These are phyloP conservation scores for Urtica urens DNA, from an alignment of 306 rosid genomes.

Conservation along the genomic window DNA sequence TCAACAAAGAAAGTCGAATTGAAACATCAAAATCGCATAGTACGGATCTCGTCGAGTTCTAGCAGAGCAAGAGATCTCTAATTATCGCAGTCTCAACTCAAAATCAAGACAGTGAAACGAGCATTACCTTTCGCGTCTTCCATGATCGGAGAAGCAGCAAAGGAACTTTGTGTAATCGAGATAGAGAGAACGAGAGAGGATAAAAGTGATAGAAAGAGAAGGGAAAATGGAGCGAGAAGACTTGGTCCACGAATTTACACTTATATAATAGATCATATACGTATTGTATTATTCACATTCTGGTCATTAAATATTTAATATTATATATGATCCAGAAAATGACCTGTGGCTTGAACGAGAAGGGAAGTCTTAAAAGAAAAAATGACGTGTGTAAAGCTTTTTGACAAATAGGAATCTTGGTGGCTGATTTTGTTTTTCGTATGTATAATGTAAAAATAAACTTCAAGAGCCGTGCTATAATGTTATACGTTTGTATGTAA, in stretches of 20 bases:
- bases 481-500: too few relatives aligned
- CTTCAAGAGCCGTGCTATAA: too few relatives aligned
- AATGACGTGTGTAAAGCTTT: conserved; percentile 2
- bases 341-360: neutral
- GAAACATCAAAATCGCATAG: neutral
- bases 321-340: too few relatives aligned
- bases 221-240: conserved; percentile 8
- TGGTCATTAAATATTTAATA: too few relatives aligned
- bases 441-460: neutral
- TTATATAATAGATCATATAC: neutral
- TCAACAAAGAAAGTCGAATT: too few relatives aligned
- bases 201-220: neutral
- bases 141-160: conserved; percentile 26
- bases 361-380: neutral
- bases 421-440: neutral
- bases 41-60: conserved; percentile 4
- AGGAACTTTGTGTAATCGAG: conserved; percentile 8
- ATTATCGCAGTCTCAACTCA: neutral
- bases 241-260: conserved; percentile 13
- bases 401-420: neutral
- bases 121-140: conserved; percentile 35
- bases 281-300: neutral
- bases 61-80: neutral
- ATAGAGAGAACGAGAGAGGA: conserved; percentile 1
- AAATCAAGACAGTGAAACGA: conserved; percentile 1